Evolutionary conservation across 805 yeast species (phyloP).

Genomic region (Pichia membranifaciens): DNA sequence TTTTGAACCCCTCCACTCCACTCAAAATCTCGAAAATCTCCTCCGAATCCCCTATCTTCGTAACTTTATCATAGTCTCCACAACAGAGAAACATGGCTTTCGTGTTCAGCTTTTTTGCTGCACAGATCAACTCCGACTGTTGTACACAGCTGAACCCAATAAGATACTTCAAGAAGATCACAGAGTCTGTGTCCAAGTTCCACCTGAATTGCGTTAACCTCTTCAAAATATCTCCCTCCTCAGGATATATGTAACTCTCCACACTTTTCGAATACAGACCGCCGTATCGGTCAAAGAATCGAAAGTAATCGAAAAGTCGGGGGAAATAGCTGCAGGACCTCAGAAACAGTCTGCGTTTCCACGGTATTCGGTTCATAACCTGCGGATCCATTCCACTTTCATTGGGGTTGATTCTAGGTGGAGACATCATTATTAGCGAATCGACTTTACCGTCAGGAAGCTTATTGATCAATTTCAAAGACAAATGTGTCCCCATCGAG

Average conservation of each 20-base stretch:
- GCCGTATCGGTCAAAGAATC: slow-evolving; percentile 55
- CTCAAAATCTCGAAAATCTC: slow-evolving; percentile 10
- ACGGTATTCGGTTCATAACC: slow-evolving; percentile 15
- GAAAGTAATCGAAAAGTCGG: slow-evolving; percentile 44
- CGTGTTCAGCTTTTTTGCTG: slow-evolving; percentile 32
- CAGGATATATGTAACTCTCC: slow-evolving; percentile 40
- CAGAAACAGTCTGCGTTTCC: slow-evolving; percentile 19
- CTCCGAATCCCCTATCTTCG: slow-evolving; percentile 31
- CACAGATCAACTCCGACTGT: slow-evolving; percentile 38
- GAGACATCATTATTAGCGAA: slow-evolving; percentile 42
- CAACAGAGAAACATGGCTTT: slow-evolving; percentile 49
- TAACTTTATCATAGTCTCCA: slow-evolving; percentile 52
- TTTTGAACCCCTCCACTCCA: slow-evolving; percentile 28
- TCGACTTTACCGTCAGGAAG: slow-evolving; percentile 38
- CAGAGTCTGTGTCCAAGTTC: slow-evolving; percentile 60
- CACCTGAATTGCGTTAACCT: slow-evolving; percentile 58
- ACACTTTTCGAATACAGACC: slow-evolving; percentile 61
- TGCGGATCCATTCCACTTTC: background rate
- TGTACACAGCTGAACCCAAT: slow-evolving; percentile 43
- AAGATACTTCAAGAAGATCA: slow-evolving; percentile 47
- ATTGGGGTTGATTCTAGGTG: slow-evolving; percentile 31
- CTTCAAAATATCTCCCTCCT: slow-evolving; percentile 29
- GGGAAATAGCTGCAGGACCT: slow-evolving; percentile 36
- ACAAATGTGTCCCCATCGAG: slow-evolving; percentile 52
- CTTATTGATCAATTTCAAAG: slow-evolving; percentile 35